Conservation (phyloP, 2,329 filamentous ascomycete genomes). For the Trichoderma sp. region DNA sequence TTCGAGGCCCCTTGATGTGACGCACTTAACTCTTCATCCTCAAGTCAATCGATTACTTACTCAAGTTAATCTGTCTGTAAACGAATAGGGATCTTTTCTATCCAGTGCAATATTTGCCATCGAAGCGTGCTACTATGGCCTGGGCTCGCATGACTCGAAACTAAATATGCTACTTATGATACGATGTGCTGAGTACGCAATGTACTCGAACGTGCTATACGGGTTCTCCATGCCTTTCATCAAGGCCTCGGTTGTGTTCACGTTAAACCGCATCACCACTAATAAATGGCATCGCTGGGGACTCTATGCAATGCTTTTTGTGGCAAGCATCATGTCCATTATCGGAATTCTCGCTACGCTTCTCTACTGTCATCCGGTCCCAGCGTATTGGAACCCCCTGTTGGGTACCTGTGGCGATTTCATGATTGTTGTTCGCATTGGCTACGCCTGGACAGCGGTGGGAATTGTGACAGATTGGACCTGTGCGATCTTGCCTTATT, state of each 20-base stretch:
- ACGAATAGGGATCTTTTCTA: background rate
- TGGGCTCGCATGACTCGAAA: background rate
- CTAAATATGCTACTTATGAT: background rate
- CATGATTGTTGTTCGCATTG: background rate
- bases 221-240: background rate
- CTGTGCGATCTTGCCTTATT: background rate
- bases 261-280: background rate
- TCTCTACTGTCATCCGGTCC: background rate
- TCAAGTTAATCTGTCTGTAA: background rate
- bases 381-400: background rate
- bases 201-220: background rate
- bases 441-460: background rate
- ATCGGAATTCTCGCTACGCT: background rate
- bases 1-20: background rate
- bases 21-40: accelerated
- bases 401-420: background rate
- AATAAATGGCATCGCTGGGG: background rate
- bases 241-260: background rate
- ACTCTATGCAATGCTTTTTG: background rate
- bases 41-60: background rate
- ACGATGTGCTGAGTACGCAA: background rate
- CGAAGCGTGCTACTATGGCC: background rate
- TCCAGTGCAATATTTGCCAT: background rate
- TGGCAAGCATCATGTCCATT: background rate
- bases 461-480: background rate